A percentile compares a stretch with the other conserved stretches of the same genome.
Conservation (phyloP, 495 filamentous ascomycete species). For the Penicillium maclennaniae region DNA sequence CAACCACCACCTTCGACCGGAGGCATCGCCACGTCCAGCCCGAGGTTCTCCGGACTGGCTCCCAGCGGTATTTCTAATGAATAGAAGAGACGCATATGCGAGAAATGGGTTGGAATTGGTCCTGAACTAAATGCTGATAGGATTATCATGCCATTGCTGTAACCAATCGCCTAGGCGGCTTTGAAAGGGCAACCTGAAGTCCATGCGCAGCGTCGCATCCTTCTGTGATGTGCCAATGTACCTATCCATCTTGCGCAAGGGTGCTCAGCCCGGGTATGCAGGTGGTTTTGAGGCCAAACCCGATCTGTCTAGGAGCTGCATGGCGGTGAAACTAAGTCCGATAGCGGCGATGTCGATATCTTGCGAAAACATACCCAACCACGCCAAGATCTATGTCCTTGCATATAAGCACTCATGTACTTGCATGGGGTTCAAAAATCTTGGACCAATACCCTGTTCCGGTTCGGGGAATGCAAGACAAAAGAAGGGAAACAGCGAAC, state of each 20-base stretch:
- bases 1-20: not conserved
- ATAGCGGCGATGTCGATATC: not conserved
- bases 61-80: not conserved
- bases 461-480: not conserved
- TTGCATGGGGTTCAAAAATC: not conserved
- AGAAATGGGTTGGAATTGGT: not conserved
- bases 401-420: not conserved
- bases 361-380: not conserved
- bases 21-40: not conserved
- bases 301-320: slow-evolving; percentile 2
- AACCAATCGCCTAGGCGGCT: slow-evolving; percentile 5
- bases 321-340: not conserved
- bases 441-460: not conserved
- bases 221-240: slow-evolving; percentile 3
- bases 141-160: not conserved
- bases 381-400: not conserved
- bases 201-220: slow-evolving; percentile 6
- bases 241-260: slow-evolving; percentile 11
- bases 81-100: too few species aligned
- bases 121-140: not conserved
- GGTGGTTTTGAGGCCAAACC: slow-evolving; percentile 9
- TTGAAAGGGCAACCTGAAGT: not conserved
- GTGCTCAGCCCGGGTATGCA: slow-evolving; percentile 15
- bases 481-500: not conserved
- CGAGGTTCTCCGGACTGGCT: not conserved